Evolutionary conservation across 371 early-diverging fungal genomes (phyloP).

Genomic region (Actinomucor elegans): DNA sequence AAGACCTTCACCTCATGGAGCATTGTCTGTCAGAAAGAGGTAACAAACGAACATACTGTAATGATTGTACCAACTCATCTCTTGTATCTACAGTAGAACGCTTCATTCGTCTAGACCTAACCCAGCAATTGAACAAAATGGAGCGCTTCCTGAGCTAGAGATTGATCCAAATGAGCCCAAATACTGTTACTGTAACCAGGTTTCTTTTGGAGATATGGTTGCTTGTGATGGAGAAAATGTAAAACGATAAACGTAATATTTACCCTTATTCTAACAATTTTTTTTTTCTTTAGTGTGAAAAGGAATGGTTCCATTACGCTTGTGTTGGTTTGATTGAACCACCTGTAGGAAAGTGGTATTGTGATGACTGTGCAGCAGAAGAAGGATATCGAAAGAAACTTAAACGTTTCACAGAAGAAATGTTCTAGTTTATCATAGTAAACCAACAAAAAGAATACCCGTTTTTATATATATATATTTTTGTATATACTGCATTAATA

Average conservation of each 20-base stretch:
- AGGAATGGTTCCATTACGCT: constrained; percentile 95
- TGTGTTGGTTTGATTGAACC: constrained; percentile 86
- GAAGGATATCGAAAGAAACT: constrained; percentile 31
- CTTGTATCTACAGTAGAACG: constrained; percentile 24
- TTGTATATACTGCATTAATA: constrained; percentile 1
- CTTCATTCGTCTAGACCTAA: constrained; percentile 41
- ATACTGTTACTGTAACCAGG: constrained; percentile 94
- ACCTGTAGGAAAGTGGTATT: constrained; percentile 94
- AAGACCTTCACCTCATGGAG: constrained; percentile 11
- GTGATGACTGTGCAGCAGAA: constrained; percentile 59
- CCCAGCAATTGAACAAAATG: constrained; percentile 24
- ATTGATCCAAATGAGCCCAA: constrained; percentile 96
- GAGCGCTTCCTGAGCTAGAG: constrained; percentile 57
- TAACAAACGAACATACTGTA: too few species aligned
- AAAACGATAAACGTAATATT: constrained; percentile 38
- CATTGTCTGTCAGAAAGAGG: constrained; percentile 12
- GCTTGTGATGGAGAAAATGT: constrained; percentile 93
- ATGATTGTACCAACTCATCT: too few species aligned
- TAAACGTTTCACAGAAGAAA: constrained; percentile 19
- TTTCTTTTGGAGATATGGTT: constrained; percentile 98
- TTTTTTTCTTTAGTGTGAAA: constrained; percentile 67
- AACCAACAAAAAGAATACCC: constrained; percentile 14
- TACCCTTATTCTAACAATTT: too few species aligned
- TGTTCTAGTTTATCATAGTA: constrained; percentile 9
- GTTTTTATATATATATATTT: not conserved